phyloP scores from a whole-genome alignment of 2,329 filamentous ascomycete species.

The Talaromyces amestolkiae region DNA sequence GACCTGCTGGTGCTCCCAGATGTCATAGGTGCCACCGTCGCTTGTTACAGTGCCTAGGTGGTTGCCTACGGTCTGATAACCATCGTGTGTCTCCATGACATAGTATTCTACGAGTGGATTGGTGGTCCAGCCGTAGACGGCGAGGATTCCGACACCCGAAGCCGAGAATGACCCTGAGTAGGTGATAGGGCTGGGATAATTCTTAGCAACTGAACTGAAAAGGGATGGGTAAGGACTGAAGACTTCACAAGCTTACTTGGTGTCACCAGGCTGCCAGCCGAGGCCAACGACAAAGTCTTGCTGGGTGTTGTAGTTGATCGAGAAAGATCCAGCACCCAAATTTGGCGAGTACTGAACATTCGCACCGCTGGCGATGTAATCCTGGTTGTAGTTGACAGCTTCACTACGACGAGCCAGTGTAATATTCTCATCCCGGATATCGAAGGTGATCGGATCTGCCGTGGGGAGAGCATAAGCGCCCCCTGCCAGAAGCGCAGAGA shows the following conservation, averaged over 20 bases:
- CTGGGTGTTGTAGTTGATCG: constrained; percentile 15
- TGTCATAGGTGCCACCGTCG: constrained; percentile 40
- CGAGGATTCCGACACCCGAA: constrained; percentile 35
- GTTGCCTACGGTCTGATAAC: constrained; percentile 29
- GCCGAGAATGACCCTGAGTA: constrained; percentile 29
- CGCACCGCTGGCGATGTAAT: constrained; percentile 8
- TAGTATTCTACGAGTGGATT: constrained; percentile 39
- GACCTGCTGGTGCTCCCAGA: constrained; percentile 37
- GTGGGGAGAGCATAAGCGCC: constrained; percentile 5
- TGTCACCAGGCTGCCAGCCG: constrained; percentile 13
- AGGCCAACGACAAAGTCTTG: constrained; percentile 14
- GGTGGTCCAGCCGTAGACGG: constrained; percentile 45
- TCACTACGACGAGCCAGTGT: background rate
- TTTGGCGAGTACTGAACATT: constrained; percentile 16
- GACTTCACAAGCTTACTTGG: background rate
- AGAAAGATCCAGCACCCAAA: constrained; percentile 12
- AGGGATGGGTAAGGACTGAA: too few species aligned
- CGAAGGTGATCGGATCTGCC: constrained; percentile 8
- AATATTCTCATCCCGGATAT: background rate
- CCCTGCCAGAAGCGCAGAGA: constrained; percentile 1
- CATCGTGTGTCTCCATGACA: constrained; percentile 35
- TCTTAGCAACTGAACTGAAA: too few species aligned
- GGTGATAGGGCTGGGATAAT: constrained; percentile 22
- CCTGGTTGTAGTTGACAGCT: constrained; percentile 6
- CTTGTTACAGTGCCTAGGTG: constrained; percentile 36